phyloP scores from a whole-genome alignment of 768 basidiomycete species.

The Dacryopinax spathularia region DNA sequence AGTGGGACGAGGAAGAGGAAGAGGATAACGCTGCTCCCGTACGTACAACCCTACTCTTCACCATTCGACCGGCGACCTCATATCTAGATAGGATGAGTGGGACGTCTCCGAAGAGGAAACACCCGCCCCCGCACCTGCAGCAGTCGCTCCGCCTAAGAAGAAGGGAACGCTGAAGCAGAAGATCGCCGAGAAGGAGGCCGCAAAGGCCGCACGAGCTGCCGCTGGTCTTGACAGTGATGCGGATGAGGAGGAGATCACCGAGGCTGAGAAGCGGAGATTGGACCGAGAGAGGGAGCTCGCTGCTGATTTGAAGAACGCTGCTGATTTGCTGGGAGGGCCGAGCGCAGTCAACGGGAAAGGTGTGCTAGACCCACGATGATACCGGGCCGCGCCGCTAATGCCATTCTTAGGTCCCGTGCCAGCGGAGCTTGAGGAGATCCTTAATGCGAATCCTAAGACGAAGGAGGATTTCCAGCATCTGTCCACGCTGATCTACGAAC shows the following conservation, averaged over 20 bases:
- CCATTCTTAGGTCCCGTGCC: constrained; percentile 26
- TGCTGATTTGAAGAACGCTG: constrained; percentile 73
- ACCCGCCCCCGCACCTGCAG: constrained; percentile 29
- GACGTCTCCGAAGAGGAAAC: constrained; percentile 56
- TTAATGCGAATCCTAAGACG: constrained; percentile 68
- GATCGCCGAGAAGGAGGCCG: constrained; percentile 80
- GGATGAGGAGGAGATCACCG: constrained; percentile 45
- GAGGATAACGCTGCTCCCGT: constrained; percentile 75
- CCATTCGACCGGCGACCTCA: constrained; percentile 8
- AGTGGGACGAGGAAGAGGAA: constrained; percentile 88
- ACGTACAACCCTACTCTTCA: constrained; percentile 22
- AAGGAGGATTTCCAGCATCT: constrained; percentile 75
- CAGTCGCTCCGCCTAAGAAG: constrained; percentile 67
- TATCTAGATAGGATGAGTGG: constrained; percentile 68
- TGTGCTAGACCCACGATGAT: constrained; percentile 12
- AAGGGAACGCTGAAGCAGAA: constrained; percentile 86
- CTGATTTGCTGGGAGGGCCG: constrained; percentile 57
- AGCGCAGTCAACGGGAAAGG: constrained; percentile 35
- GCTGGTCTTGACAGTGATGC: constrained; percentile 29
- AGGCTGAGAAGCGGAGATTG: constrained; percentile 55
- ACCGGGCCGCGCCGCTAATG: background rate
- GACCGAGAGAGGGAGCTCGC: constrained; percentile 75
- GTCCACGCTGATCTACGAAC: constrained; percentile 58
- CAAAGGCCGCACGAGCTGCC: constrained; percentile 40
- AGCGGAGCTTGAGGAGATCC: constrained; percentile 51